Conservation (phyloP, 2,329 filamentous ascomycete species). For the Trichoderma simmonsii region DNA sequence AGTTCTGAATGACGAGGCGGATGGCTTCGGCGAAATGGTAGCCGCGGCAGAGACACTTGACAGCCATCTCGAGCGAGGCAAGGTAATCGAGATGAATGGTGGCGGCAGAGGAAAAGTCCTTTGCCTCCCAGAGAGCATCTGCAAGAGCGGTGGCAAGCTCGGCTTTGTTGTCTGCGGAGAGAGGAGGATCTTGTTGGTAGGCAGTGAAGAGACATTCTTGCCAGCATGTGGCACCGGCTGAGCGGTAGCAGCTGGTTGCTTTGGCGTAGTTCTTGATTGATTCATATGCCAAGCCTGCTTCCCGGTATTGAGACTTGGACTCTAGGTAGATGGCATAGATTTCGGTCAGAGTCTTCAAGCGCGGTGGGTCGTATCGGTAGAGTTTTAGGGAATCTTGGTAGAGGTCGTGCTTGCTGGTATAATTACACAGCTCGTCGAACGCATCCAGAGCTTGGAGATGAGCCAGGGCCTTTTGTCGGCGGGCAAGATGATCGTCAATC, state of each 20-base stretch:
- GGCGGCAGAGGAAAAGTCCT: conserved; percentile 78
- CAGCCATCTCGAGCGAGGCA: conserved; percentile 64
- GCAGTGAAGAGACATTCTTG: conserved; percentile 84
- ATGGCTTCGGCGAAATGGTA: conserved; percentile 88
- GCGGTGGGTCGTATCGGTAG: conserved; percentile 75
- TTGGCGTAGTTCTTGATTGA: conserved; percentile 70
- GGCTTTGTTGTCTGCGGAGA: conserved; percentile 57
- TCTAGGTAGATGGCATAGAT: conserved; percentile 79
- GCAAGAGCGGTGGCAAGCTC: conserved; percentile 72
- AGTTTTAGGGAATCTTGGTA: conserved; percentile 75
- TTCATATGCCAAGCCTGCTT: conserved; percentile 89
- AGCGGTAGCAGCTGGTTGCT: conserved; percentile 79
- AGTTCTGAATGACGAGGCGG: conserved; percentile 64
- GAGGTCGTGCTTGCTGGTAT: conserved; percentile 74
- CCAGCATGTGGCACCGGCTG: conserved; percentile 75
- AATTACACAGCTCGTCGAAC: conserved; percentile 75
- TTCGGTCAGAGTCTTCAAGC: conserved; percentile 65
- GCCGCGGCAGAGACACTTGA: conserved; percentile 79
- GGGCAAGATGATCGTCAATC: conserved; percentile 84
- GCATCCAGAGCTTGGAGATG: conserved; percentile 71
- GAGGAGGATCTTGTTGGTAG: conserved; percentile 59
- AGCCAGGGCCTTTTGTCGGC: conserved; percentile 70
- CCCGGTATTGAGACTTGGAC: conserved; percentile 70
- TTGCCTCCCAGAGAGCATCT: conserved; percentile 76
- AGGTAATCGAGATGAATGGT: conserved; percentile 81